Evolutionary conservation across 768 basidiomycete genomes (phyloP), one percentile per base, ranked within the genome.

Genomic region (Infundibulicybe gibba): DNA sequence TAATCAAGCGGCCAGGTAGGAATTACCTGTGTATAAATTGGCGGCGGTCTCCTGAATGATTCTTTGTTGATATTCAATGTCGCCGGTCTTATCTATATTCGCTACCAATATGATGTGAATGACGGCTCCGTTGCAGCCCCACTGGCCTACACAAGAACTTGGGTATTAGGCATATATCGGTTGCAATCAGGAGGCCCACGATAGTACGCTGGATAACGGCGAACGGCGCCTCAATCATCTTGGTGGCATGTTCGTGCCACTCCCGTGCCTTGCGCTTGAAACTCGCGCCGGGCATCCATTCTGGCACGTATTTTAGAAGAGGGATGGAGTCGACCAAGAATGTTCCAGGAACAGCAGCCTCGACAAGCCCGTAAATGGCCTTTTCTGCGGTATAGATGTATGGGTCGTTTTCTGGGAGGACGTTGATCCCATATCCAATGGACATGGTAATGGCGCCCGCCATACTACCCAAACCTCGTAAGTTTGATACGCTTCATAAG

Each of bases 231-330:
- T 71, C 62, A 10, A 64, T 56, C 56, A 76, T 67, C 20, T 64
- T 57, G 10, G 64, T 49, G 35, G 67, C 62, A 3, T 64, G 51
- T 32, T 60, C 57, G 15, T 63, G 62, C 79, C 80, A 83, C 11
- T 54, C 48, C 2, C 45, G 57, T 0, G 80, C 82, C 44, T 78
- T 75, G 31, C 66, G 66, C 55, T 78, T 68, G 70, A 84, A 86
- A 0, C 70, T 70, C 0, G 79, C 75, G 13, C 82, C 84, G 3
- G 84, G 84, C 32, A 79, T 56, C 77, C 78, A 86, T 38, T 57
- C 53, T 0, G 85, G 84, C 1, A 85, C 55, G 50, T 76, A 60
- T 53, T 67, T 67, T 15, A 74, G 60, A 6, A 58, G 33, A 1
- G 71, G 70, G 1, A 75, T 40, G 6, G 59, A 41, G 42, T 80